phyloP scores from a whole-genome alignment of 2,329 filamentous ascomycete species.

The Epichloe sp. region DNA sequence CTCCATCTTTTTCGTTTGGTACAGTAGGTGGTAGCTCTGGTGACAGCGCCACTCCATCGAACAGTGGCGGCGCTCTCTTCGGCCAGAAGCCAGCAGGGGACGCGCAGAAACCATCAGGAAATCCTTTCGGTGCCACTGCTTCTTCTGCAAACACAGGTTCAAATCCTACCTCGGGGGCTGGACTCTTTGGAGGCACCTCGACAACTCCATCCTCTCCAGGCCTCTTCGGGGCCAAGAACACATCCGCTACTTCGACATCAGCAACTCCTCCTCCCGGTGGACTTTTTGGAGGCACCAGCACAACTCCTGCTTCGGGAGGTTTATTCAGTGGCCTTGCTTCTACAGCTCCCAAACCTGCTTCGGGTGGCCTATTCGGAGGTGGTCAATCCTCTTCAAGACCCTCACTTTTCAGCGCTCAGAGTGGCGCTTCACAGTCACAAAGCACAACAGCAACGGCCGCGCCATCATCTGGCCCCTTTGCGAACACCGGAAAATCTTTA shows the following conservation, averaged over 20 bases:
- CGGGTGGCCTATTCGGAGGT: constrained; percentile 14
- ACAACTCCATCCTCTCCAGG: constrained; percentile 10
- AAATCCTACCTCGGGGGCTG: constrained; percentile 12
- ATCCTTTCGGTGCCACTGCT: constrained; percentile 13
- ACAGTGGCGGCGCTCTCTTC: constrained; percentile 17
- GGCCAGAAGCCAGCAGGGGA: constrained; percentile 17
- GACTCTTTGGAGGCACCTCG: constrained; percentile 17
- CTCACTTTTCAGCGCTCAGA: constrained; percentile 9
- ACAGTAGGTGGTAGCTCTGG: constrained; percentile 10
- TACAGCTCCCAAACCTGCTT: constrained; percentile 14
- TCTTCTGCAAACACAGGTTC: constrained; percentile 15
- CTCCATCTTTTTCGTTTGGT: constrained; percentile 28
- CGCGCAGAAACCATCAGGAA: constrained; percentile 16
- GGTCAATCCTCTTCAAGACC: constrained; percentile 5
- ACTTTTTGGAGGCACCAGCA: constrained; percentile 11
- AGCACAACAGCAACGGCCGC: constrained; percentile 13
- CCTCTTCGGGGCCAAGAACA: constrained; percentile 8
- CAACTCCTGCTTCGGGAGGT: constrained; percentile 5
- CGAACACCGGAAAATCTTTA: constrained; percentile 12
- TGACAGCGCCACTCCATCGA: constrained; percentile 17
- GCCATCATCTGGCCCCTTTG: constrained; percentile 19
- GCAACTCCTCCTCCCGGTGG: constrained; percentile 9
- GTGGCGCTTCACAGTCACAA: constrained; percentile 8
- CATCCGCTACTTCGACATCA: constrained; percentile 6
- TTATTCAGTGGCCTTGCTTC: constrained; percentile 6